These are phyloP conservation scores for Termitomyces sp. DNA, from an alignment of 768 basidiomycete species.

Conservation along the genomic window DNA sequence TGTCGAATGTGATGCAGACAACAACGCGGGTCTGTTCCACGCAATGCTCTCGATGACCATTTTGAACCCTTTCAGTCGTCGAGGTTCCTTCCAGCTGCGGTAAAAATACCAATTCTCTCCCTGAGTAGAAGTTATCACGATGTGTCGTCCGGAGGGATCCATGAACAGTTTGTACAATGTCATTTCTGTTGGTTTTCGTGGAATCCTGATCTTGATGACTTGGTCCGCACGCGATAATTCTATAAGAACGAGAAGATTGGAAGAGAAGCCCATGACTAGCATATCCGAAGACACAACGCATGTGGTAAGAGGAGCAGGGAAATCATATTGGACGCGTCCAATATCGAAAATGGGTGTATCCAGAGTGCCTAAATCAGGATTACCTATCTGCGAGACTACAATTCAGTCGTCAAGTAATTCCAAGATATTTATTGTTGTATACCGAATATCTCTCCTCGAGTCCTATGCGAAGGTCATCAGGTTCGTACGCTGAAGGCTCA, in stretches of 20 bases:
- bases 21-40: slow-evolving; percentile 74
- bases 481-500: slow-evolving; percentile 61
- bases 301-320: slow-evolving; percentile 77
- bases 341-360: slow-evolving; percentile 71
- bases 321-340: slow-evolving; percentile 83
- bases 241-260: slow-evolving; percentile 79
- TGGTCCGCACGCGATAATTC: slow-evolving; percentile 86
- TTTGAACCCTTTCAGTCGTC: slow-evolving; percentile 72
- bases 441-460: slow-evolving; percentile 30
- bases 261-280: slow-evolving; percentile 76
- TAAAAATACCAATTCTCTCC: slow-evolving; percentile 95
- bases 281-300: slow-evolving; percentile 84
- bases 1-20: slow-evolving; percentile 60
- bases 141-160: slow-evolving; percentile 90
- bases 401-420: not conserved
- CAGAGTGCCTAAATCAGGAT: slow-evolving; percentile 23
- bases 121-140: slow-evolving; percentile 77
- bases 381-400: slow-evolving; percentile 16
- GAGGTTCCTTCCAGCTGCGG: slow-evolving; percentile 75
- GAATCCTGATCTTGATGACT: slow-evolving; percentile 74
- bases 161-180: slow-evolving; percentile 79
- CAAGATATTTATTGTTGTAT: slow-evolving; percentile 1
- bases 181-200: slow-evolving; percentile 70
- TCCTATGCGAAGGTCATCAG: slow-evolving; percentile 42
- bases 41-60: slow-evolving; percentile 88